A percentile compares a stretch with the other conserved stretches of the same genome.
phyloP scores from a whole-genome alignment of 768 basidiomycete genomes.

The Mycena alexandri region DNA sequence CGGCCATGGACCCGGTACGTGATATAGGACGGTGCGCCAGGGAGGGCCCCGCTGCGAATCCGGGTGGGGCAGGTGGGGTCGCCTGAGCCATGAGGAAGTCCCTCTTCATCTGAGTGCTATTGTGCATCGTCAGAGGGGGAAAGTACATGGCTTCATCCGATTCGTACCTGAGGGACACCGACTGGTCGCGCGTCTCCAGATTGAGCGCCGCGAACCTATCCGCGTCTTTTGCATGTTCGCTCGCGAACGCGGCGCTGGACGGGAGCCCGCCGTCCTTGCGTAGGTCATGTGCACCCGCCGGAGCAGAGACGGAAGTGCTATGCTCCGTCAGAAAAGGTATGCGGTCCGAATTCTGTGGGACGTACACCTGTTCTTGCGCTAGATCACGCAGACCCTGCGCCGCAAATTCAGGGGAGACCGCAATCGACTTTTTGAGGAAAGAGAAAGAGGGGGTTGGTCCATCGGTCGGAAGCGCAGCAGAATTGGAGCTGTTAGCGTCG shows the following conservation, averaged over 20 bases:
- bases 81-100: constrained; percentile 1
- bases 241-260: constrained; percentile 10
- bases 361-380: not conserved
- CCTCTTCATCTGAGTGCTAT: constrained; percentile 6
- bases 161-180: not conserved
- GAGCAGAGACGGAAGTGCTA: not conserved
- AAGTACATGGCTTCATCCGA: fast-evolving
- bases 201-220: too few relatives aligned
- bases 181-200: too few relatives aligned
- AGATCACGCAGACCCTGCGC: too few relatives aligned
- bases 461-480: too few relatives aligned
- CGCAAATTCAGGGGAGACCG: too few relatives aligned
- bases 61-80: not conserved
- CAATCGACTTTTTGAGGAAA: too few relatives aligned
- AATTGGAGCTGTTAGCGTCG: too few relatives aligned
- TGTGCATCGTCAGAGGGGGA: not conserved
- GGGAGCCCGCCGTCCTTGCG: constrained; percentile 10
- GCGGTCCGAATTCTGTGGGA: too few relatives aligned
- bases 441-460: too few relatives aligned
- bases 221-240: too few relatives aligned
- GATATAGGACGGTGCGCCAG: not conserved
- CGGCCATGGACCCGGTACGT: not conserved
- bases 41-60: not conserved
- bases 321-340: not conserved
- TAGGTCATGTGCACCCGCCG: not conserved